phyloP scores from a whole-genome alignment of 768 basidiomycete genomes.

The Lactifluus subvellereus region DNA sequence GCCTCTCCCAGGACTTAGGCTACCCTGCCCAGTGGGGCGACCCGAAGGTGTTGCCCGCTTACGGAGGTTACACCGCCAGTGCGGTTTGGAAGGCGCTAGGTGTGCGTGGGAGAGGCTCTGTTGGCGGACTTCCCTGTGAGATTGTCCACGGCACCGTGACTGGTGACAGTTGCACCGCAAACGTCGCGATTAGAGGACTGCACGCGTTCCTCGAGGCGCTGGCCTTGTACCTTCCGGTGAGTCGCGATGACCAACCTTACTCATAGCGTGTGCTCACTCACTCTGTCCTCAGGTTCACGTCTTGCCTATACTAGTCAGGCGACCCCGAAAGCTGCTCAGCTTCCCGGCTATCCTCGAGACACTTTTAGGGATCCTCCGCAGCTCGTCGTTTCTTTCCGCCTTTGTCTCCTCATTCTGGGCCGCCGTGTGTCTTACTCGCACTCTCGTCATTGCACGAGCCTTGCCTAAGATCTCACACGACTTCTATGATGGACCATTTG shows the following conservation, averaged over 20 bases:
- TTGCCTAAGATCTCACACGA: slow-evolving; percentile 68
- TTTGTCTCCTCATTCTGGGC: slow-evolving; percentile 71
- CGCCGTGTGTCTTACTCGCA: slow-evolving; percentile 62
- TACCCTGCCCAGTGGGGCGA: slow-evolving; percentile 60
- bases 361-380: slow-evolving; percentile 50
- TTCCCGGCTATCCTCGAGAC: slow-evolving; percentile 38
- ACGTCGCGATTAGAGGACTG: slow-evolving; percentile 47
- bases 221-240: slow-evolving; percentile 65
- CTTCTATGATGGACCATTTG: slow-evolving; percentile 73
- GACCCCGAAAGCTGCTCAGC: slow-evolving; percentile 47
- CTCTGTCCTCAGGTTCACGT: slow-evolving; percentile 54
- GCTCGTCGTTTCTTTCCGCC: slow-evolving; percentile 64
- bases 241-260: slow-evolving; percentile 26
- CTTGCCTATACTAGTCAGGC: slow-evolving; percentile 56
- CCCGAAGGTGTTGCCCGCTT: slow-evolving; percentile 51
- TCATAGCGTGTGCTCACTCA: slow-evolving; percentile 5
- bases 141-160: slow-evolving; percentile 60
- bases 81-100: slow-evolving; percentile 51
- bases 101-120: slow-evolving; percentile 43
- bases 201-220: slow-evolving; percentile 59
- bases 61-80: slow-evolving; percentile 50
- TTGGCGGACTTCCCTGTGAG: slow-evolving; percentile 75
- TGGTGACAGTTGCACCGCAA: slow-evolving; percentile 53
- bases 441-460: slow-evolving; percentile 54
- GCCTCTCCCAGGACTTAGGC: slow-evolving; percentile 51